phyloP scores from a whole-genome alignment of 352 stramenopile genomes.

The Globisporangium emineosum region DNA sequence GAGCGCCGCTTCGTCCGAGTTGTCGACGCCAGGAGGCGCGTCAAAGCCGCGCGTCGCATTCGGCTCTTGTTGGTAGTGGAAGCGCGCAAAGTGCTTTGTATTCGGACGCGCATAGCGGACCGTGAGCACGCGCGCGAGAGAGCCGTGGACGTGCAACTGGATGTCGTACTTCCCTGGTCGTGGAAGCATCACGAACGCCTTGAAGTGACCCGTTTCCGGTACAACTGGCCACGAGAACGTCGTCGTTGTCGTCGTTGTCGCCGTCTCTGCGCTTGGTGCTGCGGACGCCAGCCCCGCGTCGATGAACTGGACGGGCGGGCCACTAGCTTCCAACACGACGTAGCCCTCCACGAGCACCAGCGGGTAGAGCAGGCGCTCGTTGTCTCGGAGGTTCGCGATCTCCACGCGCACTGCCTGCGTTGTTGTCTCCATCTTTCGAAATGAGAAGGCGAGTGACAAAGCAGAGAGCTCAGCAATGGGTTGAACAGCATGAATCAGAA shows the following conservation, averaged over 20 bases:
- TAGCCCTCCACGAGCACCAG: slow-evolving; percentile 51
- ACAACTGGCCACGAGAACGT: slow-evolving; percentile 49
- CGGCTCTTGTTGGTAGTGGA: slow-evolving; percentile 59
- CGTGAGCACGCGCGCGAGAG: slow-evolving; percentile 22
- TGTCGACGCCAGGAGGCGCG: slow-evolving; percentile 45
- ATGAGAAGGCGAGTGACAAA: not conserved
- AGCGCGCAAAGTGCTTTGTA: slow-evolving; percentile 44
- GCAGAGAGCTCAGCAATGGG: not conserved
- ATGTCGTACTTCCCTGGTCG: slow-evolving; percentile 34
- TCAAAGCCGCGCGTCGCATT: slow-evolving; percentile 53
- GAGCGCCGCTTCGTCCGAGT: slow-evolving; percentile 48
- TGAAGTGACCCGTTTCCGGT: slow-evolving; percentile 46
- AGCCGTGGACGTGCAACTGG: slow-evolving; percentile 18
- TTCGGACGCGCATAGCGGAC: slow-evolving; percentile 32
- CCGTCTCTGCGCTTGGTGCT: not conserved
- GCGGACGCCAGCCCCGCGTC: not conserved
- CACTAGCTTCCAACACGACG: slow-evolving; percentile 29
- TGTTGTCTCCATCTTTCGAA: slow-evolving; percentile 4
- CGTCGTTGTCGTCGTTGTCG: not conserved
- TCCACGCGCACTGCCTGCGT: slow-evolving; percentile 27
- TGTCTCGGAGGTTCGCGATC: slow-evolving; percentile 82
- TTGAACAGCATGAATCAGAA: not conserved
- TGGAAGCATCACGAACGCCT: slow-evolving; percentile 62
- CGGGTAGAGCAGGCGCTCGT: slow-evolving; percentile 58
- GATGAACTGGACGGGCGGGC: slow-evolving; percentile 15